Conservation (phyloP, 2,329 filamentous ascomycete genomes). For the Rachicladosporium sp. region DNA sequence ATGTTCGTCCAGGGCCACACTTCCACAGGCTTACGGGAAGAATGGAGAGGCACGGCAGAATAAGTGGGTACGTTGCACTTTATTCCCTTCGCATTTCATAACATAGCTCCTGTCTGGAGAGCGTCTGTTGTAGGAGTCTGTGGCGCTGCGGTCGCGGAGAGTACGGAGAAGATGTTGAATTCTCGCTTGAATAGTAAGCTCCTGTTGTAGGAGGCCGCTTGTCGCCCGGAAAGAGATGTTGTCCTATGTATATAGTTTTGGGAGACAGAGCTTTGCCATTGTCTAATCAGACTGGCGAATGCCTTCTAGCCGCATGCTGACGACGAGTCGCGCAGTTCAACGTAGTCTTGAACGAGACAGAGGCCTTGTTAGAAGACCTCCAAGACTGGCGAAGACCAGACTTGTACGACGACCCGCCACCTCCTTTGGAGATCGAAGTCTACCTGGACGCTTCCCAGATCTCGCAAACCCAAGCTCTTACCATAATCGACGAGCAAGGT, state of each 20-base stretch:
- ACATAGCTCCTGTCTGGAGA: background rate
- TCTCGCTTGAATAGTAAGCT: too few species aligned
- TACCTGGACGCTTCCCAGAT: conserved; percentile 56
- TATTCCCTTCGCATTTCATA: background rate
- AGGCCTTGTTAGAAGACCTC: conserved; percentile 72
- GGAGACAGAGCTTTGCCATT: background rate
- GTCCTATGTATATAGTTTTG: background rate
- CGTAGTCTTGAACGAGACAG: conserved; percentile 84
- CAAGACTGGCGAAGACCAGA: conserved; percentile 71
- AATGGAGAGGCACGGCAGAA: conserved; percentile 58
- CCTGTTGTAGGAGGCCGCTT: background rate
- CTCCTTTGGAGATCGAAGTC: conserved; percentile 78
- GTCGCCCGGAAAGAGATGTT: background rate
- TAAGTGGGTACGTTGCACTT: conserved; percentile 60
- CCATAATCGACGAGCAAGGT: conserved; percentile 75
- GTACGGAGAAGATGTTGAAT: too few species aligned
- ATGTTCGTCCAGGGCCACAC: conserved; percentile 64
- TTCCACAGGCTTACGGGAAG: conserved; percentile 46
- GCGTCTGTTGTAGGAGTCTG: too few species aligned
- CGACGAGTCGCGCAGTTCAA: conserved; percentile 58
- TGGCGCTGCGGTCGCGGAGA: too few species aligned
- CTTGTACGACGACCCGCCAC: conserved; percentile 62
- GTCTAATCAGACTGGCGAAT: background rate
- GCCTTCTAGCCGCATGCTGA: conserved; percentile 1
- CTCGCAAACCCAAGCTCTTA: conserved; percentile 73